Percentiles rank a stretch among this genome's conserved stretches.
Conservation (phyloP, 2,329 filamentous ascomycete species). For the Westerdykella aurantiaca region DNA sequence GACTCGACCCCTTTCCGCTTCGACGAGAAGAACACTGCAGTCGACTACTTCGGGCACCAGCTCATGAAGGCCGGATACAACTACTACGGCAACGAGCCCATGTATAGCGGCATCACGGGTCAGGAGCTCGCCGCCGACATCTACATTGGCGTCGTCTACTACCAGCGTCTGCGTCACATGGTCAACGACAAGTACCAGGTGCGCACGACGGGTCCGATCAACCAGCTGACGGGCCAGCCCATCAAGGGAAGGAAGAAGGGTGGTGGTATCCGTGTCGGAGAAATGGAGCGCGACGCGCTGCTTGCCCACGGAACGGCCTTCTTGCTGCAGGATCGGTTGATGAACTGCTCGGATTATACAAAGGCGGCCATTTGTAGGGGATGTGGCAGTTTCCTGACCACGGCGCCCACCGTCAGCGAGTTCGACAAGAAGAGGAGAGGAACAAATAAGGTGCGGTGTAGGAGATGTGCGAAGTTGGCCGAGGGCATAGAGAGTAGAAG, state of each 20-base stretch:
- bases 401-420: conserved; percentile 64
- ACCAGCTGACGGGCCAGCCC: conserved; percentile 84
- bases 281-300: conserved; percentile 96
- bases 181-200: conserved; percentile 99
- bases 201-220: conserved; percentile 88
- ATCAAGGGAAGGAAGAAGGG: conserved; percentile 96
- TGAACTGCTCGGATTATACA: conserved; percentile 95
- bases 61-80: conserved; percentile 94
- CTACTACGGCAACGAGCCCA: conserved; percentile 96
- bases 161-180: conserved; percentile 97
- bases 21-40: conserved; percentile 83
- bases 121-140: conserved; percentile 92
- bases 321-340: conserved; percentile 85
- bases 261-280: conserved; percentile 96
- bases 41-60: conserved; percentile 93
- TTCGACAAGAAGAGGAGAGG: conserved; percentile 58
- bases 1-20: conserved; percentile 95
- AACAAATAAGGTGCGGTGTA: conserved; percentile 65
- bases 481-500: conserved; percentile 55
- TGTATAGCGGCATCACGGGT: conserved; percentile 96
- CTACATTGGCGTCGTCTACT: conserved; percentile 95
- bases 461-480: conserved; percentile 62
- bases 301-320: conserved; percentile 94
- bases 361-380: conserved; percentile 81
- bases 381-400: conserved; percentile 87